Evolutionary conservation across 148 eudicot species (phyloP), one percentile per base, ranked within the genome.

Genomic region (Bassia scoparia): DNA sequence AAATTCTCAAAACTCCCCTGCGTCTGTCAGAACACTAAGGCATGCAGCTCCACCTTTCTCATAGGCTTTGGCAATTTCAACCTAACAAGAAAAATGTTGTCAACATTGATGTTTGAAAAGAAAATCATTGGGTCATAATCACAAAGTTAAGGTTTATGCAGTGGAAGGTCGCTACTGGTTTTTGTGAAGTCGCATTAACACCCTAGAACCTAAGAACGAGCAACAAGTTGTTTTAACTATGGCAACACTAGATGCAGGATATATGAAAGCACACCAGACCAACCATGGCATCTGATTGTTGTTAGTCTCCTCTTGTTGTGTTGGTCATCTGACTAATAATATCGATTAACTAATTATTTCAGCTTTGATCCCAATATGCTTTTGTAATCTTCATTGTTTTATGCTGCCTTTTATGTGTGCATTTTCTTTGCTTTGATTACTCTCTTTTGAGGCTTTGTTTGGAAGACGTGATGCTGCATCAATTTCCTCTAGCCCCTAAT

Each of bases 11-110:
- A 95, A 81, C 97, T 78, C 74, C 98, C 97, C 98, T 91, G 73
- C 31, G 61, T 95, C 98, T 4, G 98, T 95, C 78, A 95, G 83
- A 78, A 95, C 96, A 84, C 98, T 95, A 9, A 95, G 92, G 83
- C 98, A 95, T 34, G 98, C 97, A 56, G 98, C 98, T 68, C 98
- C 98, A 78, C 98, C 98, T 86, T 78, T 95, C 86, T 95, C 97
- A 77, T 95, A 95, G 41, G 96, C 92, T 80, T 86, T 85, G 61
- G 98, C 98, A 74, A 95, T 81, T 80, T 88, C 87, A 38, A 91
- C 93, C 98, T 94, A 76, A 24, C 63, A 60, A 21, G 11, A 24
- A 27, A 55, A 24, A 56, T 7, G 26, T 41, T 38, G 61, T 67
- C 4, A 48, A 68, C 11, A 33, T 11, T 7, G 27, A 58, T 56